A percentile compares a stretch with the other conserved stretches of the same genome.
phyloP scores from a whole-genome alignment of 192 early-diverging fungal genomes.

The Coemansia sp. region DNA sequence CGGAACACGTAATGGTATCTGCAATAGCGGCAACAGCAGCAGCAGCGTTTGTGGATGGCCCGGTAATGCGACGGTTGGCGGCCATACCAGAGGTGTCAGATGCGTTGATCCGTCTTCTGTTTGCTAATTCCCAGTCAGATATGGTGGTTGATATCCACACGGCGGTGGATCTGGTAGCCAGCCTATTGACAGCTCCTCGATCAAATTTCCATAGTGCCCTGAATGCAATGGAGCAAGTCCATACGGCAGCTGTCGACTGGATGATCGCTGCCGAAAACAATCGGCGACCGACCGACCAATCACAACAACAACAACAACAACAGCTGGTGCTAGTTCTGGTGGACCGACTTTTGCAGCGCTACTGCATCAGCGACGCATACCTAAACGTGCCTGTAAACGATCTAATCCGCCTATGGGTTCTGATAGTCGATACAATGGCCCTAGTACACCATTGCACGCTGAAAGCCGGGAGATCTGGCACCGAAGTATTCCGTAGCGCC shows the following conservation, averaged over 20 bases:
- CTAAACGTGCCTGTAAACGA: neutral
- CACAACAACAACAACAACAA: neutral
- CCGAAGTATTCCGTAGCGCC: conserved; percentile 13
- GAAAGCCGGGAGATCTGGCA: conserved; percentile 9
- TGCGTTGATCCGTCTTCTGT: neutral
- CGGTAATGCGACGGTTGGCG: neutral
- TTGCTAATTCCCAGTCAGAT: neutral
- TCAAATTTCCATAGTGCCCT: neutral
- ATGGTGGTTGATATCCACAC: neutral
- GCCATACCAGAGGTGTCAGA: neutral
- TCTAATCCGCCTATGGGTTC: conserved; percentile 12
- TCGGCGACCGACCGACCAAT: neutral
- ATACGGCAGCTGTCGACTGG: neutral
- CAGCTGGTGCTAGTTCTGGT: neutral
- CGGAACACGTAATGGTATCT: no score
- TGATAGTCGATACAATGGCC: conserved; percentile 20
- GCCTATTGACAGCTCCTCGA: neutral
- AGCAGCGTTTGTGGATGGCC: neutral
- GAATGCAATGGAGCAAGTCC: neutral
- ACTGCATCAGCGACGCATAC: conserved; percentile 3
- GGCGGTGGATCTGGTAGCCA: neutral
- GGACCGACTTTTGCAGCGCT: conserved; percentile 16
- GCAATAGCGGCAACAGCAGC: neutral
- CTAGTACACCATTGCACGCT: conserved; percentile 17
- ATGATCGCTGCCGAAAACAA: neutral